Evolutionary conservation across 2,329 filamentous ascomycete species (phyloP), one percentile per base, ranked within the genome.

Genomic region (Ceratocystis huliohia): DNA sequence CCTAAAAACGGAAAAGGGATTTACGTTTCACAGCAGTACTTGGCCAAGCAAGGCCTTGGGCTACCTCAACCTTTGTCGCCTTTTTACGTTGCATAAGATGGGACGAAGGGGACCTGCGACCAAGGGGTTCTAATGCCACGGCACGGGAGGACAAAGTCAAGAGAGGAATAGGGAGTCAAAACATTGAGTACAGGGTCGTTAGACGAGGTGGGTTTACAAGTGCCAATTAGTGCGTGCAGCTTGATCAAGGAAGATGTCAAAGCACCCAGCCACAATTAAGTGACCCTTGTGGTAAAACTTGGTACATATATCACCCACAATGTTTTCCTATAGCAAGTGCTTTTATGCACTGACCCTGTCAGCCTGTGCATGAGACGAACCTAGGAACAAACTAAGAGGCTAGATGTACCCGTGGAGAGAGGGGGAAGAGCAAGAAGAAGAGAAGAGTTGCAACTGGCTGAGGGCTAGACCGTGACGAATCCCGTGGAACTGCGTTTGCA

Each of bases 321-420:
- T 37, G 56, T 37, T 59, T 59, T 57, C 6, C n/a, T 53, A 25
- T 37, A 37, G 56, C 28, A 30, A 59, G 25, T 59, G 28, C 28
- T 59, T 33, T 59, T 59, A 37, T 59, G 56, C 56, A 59, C 56
- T 37, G 56, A 59, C 56, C 30, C 56, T 59, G 15, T 30, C 17
- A 59, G 28, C 7, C 13, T 37, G 56, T 22, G 56, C 15, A 59
- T 37, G 25, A 59, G 56, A 59, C 56, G 56, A 59, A 59, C 56
- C 56, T 20, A 59, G 33, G 56, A 59, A 59, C 28, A 59, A 28
- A 59, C 30, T 8, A 59, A 33, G 33, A 37, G 45, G 5, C 17
- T 15, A 59, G 63, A 63, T 63, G 22, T 22, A 22, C 5, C 13
- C 15, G n/a, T 20, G 20, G 15, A 6, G 13, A 10, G 61, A 20